Conservation (phyloP, 345 rosid species). For the Angophora floribunda region DNA sequence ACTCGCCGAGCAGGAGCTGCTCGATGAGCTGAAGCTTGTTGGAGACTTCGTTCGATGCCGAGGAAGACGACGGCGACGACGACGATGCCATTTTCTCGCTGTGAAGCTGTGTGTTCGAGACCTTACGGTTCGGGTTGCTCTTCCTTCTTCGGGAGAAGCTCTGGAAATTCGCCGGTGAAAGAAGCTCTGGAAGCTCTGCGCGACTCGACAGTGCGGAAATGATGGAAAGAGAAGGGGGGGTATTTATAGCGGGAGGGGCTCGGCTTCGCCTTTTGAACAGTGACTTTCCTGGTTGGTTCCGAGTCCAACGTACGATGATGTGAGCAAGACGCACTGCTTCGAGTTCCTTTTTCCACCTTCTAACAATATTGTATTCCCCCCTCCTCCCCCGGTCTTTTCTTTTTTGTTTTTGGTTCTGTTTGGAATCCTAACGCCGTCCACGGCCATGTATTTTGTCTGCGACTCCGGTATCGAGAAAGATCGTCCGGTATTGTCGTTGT, state of each 20-base stretch:
- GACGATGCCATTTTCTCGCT: not conserved
- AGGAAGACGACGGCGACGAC: not conserved
- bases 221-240: not conserved
- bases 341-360: not conserved
- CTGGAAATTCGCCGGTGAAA: not conserved
- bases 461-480: not conserved
- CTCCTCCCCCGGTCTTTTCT: not conserved
- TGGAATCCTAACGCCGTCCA: not conserved
- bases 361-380: not conserved
- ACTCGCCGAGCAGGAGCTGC: slow-evolving; percentile 45
- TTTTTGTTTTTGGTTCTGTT: not conserved
- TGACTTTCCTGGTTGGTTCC: not conserved
- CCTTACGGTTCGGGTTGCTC: not conserved
- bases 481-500: not conserved
- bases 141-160: not conserved
- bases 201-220: not conserved
- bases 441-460: not conserved
- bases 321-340: not conserved
- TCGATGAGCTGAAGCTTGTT: slow-evolving; percentile 36
- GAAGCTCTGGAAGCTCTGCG: not conserved
- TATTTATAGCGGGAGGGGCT: not conserved
- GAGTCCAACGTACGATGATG: not conserved
- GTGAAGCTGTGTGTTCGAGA: not conserved
- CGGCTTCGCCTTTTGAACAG: not conserved
- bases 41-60: slow-evolving; percentile 4